Evolutionary conservation across 352 stramenopile species (phyloP).

Genomic region (Phytophthora boehmeriae): DNA sequence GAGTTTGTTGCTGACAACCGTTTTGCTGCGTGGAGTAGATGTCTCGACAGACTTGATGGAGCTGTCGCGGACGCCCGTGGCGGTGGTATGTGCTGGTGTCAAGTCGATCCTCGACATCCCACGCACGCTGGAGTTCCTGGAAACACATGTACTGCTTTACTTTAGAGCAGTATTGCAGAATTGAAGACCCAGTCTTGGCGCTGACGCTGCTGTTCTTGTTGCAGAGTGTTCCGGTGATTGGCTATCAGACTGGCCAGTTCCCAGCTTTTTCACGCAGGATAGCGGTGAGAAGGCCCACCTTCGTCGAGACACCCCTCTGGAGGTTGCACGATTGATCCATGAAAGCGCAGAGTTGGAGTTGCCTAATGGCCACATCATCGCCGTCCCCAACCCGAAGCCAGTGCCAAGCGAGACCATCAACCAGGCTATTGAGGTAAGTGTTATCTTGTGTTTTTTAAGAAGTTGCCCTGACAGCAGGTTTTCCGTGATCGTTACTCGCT

Average conservation of each 20-base stretch:
- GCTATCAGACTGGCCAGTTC: slow-evolving; percentile 94
- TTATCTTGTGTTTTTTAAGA: background rate
- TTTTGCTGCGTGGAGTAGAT: slow-evolving; percentile 61
- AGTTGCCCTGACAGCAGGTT: background rate
- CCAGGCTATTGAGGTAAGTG: slow-evolving; percentile 82
- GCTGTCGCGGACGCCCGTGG: slow-evolving; percentile 93
- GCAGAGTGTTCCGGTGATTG: slow-evolving; percentile 94
- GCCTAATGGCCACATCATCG: slow-evolving; percentile 87
- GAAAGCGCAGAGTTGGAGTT: slow-evolving; percentile 79
- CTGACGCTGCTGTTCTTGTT: slow-evolving; percentile 9
- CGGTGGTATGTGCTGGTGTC: slow-evolving; percentile 98
- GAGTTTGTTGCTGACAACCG: background rate
- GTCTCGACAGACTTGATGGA: slow-evolving; percentile 98
- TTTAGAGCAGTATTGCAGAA: background rate
- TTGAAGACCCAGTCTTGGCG: background rate
- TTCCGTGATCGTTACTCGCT: slow-evolving; percentile 3
- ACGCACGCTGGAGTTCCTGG: slow-evolving; percentile 96
- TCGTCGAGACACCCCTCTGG: slow-evolving; percentile 82
- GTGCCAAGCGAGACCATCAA: slow-evolving; percentile 90
- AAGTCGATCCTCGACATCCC: slow-evolving; percentile 99
- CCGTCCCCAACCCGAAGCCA: slow-evolving; percentile 89
- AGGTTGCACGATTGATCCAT: slow-evolving; percentile 88
- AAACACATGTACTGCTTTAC: slow-evolving; percentile 86
- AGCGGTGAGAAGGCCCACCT: slow-evolving; percentile 89
- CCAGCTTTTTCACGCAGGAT: slow-evolving; percentile 97